Percentiles rank a stretch among this genome's conserved stretches.
These are phyloP conservation scores for Botryococcus braunii DNA, from an alignment of 163 green algal genomes.

Conservation along the genomic window DNA sequence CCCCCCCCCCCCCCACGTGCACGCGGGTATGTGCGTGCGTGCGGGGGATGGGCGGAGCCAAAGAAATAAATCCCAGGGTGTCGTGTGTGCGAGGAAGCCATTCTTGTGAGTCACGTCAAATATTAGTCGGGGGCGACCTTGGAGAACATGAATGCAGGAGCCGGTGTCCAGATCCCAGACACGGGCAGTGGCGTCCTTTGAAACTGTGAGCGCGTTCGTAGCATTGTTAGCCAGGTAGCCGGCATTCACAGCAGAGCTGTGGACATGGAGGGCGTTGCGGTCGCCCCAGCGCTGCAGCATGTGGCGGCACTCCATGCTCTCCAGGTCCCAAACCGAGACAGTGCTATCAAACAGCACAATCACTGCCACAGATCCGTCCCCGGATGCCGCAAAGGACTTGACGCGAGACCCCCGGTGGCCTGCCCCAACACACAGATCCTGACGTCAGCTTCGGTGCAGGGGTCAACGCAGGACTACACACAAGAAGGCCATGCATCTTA, in stretches of 20 bases:
- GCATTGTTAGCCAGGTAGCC: constrained; percentile 12
- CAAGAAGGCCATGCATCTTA: too few species aligned
- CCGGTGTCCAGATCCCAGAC: constrained; percentile 53
- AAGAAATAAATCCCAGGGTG: too few species aligned
- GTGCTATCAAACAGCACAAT: constrained; percentile 68
- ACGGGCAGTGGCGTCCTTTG: constrained; percentile 48
- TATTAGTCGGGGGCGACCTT: too few species aligned
- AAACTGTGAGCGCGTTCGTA: constrained; percentile 12
- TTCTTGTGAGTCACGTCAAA: too few species aligned
- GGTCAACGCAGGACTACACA: too few species aligned
- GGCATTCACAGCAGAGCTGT: constrained; percentile 53
- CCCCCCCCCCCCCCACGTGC: too few species aligned
- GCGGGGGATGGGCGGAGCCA: too few species aligned
- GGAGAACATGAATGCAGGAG: constrained; percentile 26
- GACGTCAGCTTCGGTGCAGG: too few species aligned
- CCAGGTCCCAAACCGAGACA: constrained; percentile 36
- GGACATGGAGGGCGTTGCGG: constrained; percentile 24
- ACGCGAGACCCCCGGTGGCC: constrained; percentile 51
- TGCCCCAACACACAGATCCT: too few species aligned
- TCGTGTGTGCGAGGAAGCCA: too few species aligned
- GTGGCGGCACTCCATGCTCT: constrained; percentile 4
- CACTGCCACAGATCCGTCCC: constrained; percentile 31
- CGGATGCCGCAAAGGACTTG: constrained; percentile 49
- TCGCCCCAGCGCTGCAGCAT: constrained; percentile 35
- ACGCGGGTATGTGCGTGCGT: too few species aligned